phyloP scores from a whole-genome alignment of 2,329 filamentous ascomycete species.

The Calonectria leucothoes region DNA sequence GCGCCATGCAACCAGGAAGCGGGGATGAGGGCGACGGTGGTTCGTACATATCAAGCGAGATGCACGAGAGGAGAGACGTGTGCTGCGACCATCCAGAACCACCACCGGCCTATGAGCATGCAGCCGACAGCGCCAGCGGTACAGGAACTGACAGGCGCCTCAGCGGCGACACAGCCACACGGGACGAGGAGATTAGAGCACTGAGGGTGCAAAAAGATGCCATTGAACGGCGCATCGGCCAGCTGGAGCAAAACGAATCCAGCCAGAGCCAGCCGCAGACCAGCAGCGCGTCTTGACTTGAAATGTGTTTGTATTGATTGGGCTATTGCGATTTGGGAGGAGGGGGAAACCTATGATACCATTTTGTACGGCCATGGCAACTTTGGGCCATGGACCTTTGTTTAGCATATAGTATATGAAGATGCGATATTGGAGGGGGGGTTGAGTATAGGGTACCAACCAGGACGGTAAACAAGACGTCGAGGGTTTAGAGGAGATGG shows the following conservation, averaged over 20 bases:
- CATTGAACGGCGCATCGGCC: slow-evolving; percentile 50
- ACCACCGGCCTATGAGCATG: slow-evolving; percentile 47
- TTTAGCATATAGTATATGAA: slow-evolving; percentile 21
- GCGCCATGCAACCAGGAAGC: slow-evolving; percentile 33
- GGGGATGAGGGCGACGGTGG: slow-evolving; percentile 19
- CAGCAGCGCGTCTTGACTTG: slow-evolving; percentile 10
- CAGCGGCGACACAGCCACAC: slow-evolving; percentile 32
- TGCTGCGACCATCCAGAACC: slow-evolving; percentile 37
- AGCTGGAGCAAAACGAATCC: slow-evolving; percentile 45
- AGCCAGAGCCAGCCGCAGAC: slow-evolving; percentile 20
- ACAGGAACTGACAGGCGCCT: slow-evolving; percentile 36
- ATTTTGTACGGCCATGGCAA: slow-evolving; percentile 40
- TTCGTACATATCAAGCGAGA: slow-evolving; percentile 30
- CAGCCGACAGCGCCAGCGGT: slow-evolving; percentile 36
- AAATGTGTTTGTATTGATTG: not conserved
- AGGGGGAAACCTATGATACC: slow-evolving; percentile 44
- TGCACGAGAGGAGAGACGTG: slow-evolving; percentile 25
- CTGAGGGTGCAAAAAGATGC: slow-evolving; percentile 49
- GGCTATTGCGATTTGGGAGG: slow-evolving; percentile 25
- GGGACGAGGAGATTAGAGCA: slow-evolving; percentile 47
- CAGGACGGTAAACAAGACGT: not conserved
- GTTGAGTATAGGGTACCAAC: slow-evolving; percentile 2
- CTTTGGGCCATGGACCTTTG: slow-evolving; percentile 30
- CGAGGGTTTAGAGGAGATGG: not conserved
- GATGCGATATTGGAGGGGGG: slow-evolving; percentile 1